phyloP scores from a whole-genome alignment of 176 grass and related monocot species.

The Lolium perenne region DNA sequence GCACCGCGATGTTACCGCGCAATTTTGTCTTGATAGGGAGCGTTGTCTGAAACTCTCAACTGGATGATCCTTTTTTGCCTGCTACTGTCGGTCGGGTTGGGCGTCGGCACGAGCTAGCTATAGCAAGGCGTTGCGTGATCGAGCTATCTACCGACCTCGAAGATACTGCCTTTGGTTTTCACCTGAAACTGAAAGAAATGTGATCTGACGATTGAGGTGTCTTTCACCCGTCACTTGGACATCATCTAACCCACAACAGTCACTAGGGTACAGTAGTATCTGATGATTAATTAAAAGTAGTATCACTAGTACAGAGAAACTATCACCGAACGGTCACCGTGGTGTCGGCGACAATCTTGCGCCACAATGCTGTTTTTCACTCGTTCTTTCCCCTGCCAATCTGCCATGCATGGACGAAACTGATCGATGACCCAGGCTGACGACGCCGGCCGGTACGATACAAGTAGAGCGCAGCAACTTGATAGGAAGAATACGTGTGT shows the following conservation, averaged over 20 bases:
- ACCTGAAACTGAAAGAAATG: constrained; percentile 17
- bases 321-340: not conserved
- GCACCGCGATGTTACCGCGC: not conserved
- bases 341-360: constrained; percentile 17
- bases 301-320: not conserved
- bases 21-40: constrained; percentile 21
- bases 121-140: constrained; percentile 45
- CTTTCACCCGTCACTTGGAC: constrained; percentile 9
- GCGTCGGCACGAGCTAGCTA: constrained; percentile 19
- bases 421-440: too few relatives aligned
- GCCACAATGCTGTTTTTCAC: constrained; percentile 3
- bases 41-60: constrained; percentile 8
- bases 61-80: not conserved
- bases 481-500: too few relatives aligned
- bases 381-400: too few relatives aligned
- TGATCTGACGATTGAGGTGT: constrained; percentile 12
- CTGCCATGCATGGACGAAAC: too few relatives aligned
- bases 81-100: constrained; percentile 33
- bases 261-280: too few relatives aligned
- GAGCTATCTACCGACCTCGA: not conserved
- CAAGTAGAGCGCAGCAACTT: too few relatives aligned
- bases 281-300: too few relatives aligned
- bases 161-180: not conserved
- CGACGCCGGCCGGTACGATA: too few relatives aligned
- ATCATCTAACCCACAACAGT: not conserved